A percentile compares a stretch with the other conserved stretches of the same genome.
These are phyloP conservation scores for Acacia confusa DNA, from an alignment of 306 rosid species.

Conservation along the genomic window DNA sequence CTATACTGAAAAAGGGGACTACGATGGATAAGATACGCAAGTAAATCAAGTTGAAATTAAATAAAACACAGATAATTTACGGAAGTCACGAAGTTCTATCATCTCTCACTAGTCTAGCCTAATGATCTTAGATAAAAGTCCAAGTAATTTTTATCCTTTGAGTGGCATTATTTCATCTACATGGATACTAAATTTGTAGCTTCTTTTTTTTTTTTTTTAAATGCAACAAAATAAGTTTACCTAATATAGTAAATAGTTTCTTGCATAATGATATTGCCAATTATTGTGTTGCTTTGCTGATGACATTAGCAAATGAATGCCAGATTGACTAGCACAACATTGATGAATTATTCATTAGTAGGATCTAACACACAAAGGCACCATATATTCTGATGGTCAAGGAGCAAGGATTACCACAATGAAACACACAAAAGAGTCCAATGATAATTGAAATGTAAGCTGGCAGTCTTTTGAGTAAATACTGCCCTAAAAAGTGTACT, in stretches of 20 bases:
- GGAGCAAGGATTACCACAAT: constrained; percentile 10
- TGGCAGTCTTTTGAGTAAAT: constrained; percentile 10
- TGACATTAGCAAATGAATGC: constrained; percentile 22
- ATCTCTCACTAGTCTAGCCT: not conserved
- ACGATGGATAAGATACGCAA: not conserved
- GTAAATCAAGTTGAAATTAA: constrained; percentile 14
- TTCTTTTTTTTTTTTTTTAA: not conserved
- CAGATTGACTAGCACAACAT: constrained; percentile 32
- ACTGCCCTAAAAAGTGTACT: constrained; percentile 11
- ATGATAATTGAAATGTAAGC: constrained; percentile 11
- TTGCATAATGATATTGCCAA: constrained; percentile 21
- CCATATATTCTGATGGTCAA: constrained; percentile 12
- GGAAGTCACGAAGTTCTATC: constrained; percentile 3
- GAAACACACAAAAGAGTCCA: constrained; percentile 8
- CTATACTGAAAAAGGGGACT: constrained; percentile 25
- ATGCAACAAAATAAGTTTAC: constrained; percentile 7
- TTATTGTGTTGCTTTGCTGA: constrained; percentile 31
- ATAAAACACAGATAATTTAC: not conserved
- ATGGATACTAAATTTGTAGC: not conserved
- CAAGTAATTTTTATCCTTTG: not conserved
- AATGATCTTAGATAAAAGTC: not conserved
- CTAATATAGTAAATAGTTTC: constrained; percentile 15
- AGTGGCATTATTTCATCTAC: not conserved
- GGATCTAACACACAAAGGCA: constrained; percentile 26
- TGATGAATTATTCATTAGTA: constrained; percentile 21